Percentiles rank a stretch among this genome's conserved stretches.
Conservation (phyloP, 208 protist genomes). For the Leishmania mexicana region DNA sequence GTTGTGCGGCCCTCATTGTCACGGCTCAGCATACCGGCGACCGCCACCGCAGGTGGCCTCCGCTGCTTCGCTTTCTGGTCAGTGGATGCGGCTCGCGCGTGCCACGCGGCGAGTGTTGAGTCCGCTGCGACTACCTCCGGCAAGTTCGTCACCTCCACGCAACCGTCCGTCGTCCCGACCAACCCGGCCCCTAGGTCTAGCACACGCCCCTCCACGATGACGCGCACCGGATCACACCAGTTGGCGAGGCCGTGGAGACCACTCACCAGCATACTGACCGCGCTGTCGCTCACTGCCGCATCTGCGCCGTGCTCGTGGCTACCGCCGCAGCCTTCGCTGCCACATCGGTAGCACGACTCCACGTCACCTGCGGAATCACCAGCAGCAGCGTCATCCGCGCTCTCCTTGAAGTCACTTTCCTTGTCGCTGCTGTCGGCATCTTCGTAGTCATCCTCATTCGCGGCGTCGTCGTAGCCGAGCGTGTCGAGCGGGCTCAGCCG, state of each 20-base stretch:
- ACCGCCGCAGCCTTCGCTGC: slow-evolving; percentile 12
- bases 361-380: neutral
- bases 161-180: slow-evolving; percentile 76
- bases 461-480: slow-evolving; percentile 46
- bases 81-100: slow-evolving; percentile 4
- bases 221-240: slow-evolving; percentile 45
- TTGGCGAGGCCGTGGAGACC: slow-evolving; percentile 56
- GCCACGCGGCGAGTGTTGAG: slow-evolving; percentile 11
- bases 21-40: slow-evolving; percentile 46
- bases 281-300: neutral
- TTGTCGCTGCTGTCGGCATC: neutral
- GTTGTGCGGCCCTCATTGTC: slow-evolving; percentile 51
- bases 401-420: neutral
- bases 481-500: slow-evolving; percentile 62
- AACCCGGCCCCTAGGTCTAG: slow-evolving; percentile 44
- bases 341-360: slow-evolving; percentile 10
- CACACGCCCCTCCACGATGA: slow-evolving; percentile 72
- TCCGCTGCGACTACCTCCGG: slow-evolving; percentile 30
- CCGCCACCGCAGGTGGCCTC: slow-evolving; percentile 28
- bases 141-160: slow-evolving; percentile 50
- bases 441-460: slow-evolving; percentile 24
- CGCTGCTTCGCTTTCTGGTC: slow-evolving; percentile 3
- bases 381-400: neutral
- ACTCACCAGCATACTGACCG: slow-evolving; percentile 29
- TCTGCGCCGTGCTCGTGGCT: slow-evolving; percentile 23